Conservation (phyloP, 345 rosid species). For the Mangifera indica region DNA sequence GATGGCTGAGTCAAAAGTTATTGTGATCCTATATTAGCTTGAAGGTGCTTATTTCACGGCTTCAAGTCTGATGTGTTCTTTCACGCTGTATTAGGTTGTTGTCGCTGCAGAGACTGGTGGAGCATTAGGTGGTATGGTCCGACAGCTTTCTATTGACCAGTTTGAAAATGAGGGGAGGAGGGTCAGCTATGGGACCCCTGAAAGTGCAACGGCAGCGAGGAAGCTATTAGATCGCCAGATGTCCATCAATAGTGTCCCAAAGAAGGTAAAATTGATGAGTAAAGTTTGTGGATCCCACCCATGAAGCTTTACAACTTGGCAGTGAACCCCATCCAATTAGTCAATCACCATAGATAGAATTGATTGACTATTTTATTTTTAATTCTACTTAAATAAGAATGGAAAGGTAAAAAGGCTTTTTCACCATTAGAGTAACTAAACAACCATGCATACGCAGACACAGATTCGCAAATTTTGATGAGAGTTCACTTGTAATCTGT, state of each 20-base stretch:
- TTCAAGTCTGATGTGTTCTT: slow-evolving; percentile 15
- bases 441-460: too few relatives aligned
- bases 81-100: slow-evolving; percentile 63
- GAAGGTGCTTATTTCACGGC: slow-evolving; percentile 11
- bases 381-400: background rate
- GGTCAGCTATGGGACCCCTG: slow-evolving; percentile 93
- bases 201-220: slow-evolving; percentile 93
- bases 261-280: slow-evolving; percentile 59
- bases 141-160: slow-evolving; percentile 93
- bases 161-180: slow-evolving; percentile 98
- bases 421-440: background rate
- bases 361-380: background rate
- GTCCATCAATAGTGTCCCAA: slow-evolving; percentile 91
- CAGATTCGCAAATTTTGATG: too few relatives aligned
- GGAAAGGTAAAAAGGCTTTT: background rate
- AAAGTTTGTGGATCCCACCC: background rate
- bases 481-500: background rate
- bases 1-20: background rate
- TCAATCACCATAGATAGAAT: background rate
- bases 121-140: slow-evolving; percentile 97
- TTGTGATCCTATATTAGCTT: slow-evolving; percentile 3
- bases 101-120: slow-evolving; percentile 97
- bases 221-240: slow-evolving; percentile 93
- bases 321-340: background rate
- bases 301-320: background rate